Evolutionary conservation across 257 asterid genomes (phyloP), one percentile per base, ranked within the genome.

Genomic region (Lycium barbarum): DNA sequence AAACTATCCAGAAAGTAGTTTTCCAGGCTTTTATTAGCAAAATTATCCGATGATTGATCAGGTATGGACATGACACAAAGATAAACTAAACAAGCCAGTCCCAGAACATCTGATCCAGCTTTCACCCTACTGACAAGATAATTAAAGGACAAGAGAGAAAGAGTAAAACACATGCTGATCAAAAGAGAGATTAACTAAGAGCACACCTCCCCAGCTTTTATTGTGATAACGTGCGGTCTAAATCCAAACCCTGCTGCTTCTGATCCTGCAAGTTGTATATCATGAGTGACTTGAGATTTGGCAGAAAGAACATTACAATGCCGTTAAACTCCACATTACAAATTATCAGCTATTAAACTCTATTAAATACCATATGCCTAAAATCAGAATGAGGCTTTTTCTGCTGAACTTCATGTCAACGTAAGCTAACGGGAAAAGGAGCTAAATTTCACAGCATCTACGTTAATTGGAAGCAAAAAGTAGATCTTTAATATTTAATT

Each of bases 171-270:
- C 43, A 22, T 74, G 81, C 81, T 20, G 26, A 78, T 45, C 17
- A 72, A 68, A 36, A 38, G 74, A 43, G 59, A 74, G 83, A 18
- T 38, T 17, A 51, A 61, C 17, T 51, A 61, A 84, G 84, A 45
- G 61, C 51, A 62, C 13, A 84, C 87, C 87, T 84, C 80, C 67
- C 87, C 87, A 78, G 87, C 70, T 45, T 84, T 65, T 62, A 84
- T 79, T 13, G 83, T 63, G 78, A 84, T 54, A 53, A 84, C 84
- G 11, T 78, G 84, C 12, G 70, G 83, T 78, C 47, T 76, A 65
- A 78, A 84, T 78, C 87, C 84, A 78, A 43, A 14, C 55, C 67
- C 80, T 8, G 85, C 79, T 45, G 79, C 70, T 74, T 66, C 49
- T 18, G 86, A 84, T 73, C 54, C 86, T 71, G 86, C 83, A 84